Evolutionary conservation across 2,329 filamentous ascomycete genomes (phyloP).

Genomic region (Pseudogymnoascus pannorum): DNA sequence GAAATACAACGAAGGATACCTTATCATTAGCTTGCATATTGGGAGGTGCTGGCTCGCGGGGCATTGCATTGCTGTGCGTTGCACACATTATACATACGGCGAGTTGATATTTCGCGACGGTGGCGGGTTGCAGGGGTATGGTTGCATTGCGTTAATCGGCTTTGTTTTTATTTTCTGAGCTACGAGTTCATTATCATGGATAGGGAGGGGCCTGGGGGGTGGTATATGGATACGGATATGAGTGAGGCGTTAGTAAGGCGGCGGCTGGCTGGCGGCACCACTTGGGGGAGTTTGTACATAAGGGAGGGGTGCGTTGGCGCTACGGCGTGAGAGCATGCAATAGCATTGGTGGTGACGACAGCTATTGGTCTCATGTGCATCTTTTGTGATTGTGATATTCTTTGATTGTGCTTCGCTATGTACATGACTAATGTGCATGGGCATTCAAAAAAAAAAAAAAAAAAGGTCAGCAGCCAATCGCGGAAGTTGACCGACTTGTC

Average conservation of each 20-base stretch:
- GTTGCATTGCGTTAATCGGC: background rate
- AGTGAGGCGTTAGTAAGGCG: conserved; percentile 3
- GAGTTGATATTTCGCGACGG: background rate
- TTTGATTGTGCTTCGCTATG: background rate
- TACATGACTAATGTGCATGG: background rate
- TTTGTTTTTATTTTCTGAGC: conserved; percentile 1
- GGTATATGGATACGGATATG: conserved; percentile 6
- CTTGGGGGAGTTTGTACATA: conserved; percentile 5
- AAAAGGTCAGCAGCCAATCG: background rate
- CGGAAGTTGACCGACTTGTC: background rate
- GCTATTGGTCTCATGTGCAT: background rate
- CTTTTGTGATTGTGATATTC: background rate
- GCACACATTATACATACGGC: conserved; percentile 4
- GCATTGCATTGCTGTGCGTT: conserved; percentile 5
- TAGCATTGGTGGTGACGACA: conserved; percentile 2
- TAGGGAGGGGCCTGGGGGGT: background rate
- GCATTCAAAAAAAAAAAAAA: background rate
- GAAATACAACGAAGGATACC: background rate
- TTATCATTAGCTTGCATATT: conserved; percentile 9
- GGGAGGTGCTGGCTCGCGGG: conserved; percentile 1
- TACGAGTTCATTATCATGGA: conserved; percentile 8
- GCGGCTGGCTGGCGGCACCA: background rate
- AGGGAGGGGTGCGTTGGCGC: background rate
- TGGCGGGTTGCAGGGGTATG: background rate
- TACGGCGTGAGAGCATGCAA: background rate